A percentile compares a stretch with the other conserved stretches of the same genome.
These are phyloP conservation scores for Fusarium tupiense DNA, from an alignment of 2,329 filamentous ascomycete genomes.

Conservation along the genomic window DNA sequence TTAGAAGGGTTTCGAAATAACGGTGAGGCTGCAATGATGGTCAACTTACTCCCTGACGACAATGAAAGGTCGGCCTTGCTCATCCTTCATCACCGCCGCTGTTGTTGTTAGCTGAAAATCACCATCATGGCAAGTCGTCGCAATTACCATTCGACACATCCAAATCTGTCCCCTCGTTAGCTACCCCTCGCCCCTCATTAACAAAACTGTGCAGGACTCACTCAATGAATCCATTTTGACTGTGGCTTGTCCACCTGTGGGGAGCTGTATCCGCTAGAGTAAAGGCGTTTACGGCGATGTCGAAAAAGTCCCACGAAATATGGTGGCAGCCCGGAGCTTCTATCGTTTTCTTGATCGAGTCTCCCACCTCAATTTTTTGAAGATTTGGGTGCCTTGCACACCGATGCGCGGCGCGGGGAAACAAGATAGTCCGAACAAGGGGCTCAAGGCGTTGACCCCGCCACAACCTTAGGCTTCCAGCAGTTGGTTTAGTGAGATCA, in stretches of 20 bases:
- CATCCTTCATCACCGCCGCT: slow-evolving; percentile 90
- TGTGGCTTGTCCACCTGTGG: slow-evolving; percentile 39
- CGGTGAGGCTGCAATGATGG: background rate
- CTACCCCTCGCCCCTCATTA: slow-evolving; percentile 42
- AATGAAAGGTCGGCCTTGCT: slow-evolving; percentile 96
- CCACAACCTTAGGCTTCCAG: slow-evolving; percentile 9
- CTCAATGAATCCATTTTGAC: slow-evolving; percentile 52
- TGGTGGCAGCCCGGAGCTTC: slow-evolving; percentile 46
- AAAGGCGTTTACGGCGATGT: slow-evolving; percentile 37
- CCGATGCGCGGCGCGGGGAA: slow-evolving; percentile 46
- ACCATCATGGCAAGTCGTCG: slow-evolving; percentile 15
- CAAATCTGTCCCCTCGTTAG: slow-evolving; percentile 69
- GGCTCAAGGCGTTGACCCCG: slow-evolving; percentile 12
- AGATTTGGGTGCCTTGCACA: slow-evolving; percentile 45
- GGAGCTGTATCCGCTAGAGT: slow-evolving; percentile 42
- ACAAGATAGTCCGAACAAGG: slow-evolving; percentile 46
- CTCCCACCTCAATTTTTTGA: slow-evolving; percentile 48
- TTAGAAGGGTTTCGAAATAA: slow-evolving; percentile 30
- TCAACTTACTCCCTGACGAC: slow-evolving; percentile 92
- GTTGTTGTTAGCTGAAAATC: slow-evolving; percentile 36
- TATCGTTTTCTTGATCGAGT: slow-evolving; percentile 41
- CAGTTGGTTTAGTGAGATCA: slow-evolving; percentile 34
- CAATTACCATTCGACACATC: slow-evolving; percentile 82
- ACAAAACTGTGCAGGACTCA: slow-evolving; percentile 45
- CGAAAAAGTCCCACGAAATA: slow-evolving; percentile 38